Evolutionary conservation across 140 eudicot species (phyloP), one percentile per base, ranked within the genome.

Genomic region (Ambrosia hybrid): DNA sequence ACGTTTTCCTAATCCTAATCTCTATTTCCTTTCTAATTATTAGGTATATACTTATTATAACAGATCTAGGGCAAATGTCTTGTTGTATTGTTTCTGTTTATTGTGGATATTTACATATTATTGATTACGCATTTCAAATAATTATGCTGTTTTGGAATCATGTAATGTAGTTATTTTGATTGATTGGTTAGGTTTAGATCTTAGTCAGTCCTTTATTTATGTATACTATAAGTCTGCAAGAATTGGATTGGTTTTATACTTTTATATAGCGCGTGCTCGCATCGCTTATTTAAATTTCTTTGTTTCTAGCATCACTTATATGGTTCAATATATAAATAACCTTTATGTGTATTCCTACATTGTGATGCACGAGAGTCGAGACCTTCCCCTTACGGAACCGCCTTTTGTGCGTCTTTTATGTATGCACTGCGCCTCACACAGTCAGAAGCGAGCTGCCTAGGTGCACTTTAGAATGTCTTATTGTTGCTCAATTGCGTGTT

Each of bases 41-140:
- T 56, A 67, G 73, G 55, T 69, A 57, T 26, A 41, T 60, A 41
- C 12, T 60, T 59, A 10, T 48, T 49, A 37, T 65, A 80, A 26
- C 7, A 67, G 45, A 63, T 63, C 17, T 71, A 41, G 14, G 51
- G 76, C 14, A 49, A 74, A 51, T 38, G 57, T 51, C 1, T 70
- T 51, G 26, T 77, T 51, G 26, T 51, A 53, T 51, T 4, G 51
- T 66, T 39, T 1, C 45, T 4, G 63, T 66, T 60, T 67, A 16
- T 52, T 69, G 71, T 36, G 46, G 43, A 38, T 38, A 6, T 55
- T 37, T 0, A 39, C 65, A 38, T 38, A 6, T 55, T 37, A 1
- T 51, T 72, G 68, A 57, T 36, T 56, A 53, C 48, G 13, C 49
- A 45, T 17, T 37, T 51, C 16, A 15, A 66, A 36, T 37, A 51